Base-by-base conservation (phyloP, 2,329 filamentous ascomycete genomes). In the Zasmidium angulare region DNA sequence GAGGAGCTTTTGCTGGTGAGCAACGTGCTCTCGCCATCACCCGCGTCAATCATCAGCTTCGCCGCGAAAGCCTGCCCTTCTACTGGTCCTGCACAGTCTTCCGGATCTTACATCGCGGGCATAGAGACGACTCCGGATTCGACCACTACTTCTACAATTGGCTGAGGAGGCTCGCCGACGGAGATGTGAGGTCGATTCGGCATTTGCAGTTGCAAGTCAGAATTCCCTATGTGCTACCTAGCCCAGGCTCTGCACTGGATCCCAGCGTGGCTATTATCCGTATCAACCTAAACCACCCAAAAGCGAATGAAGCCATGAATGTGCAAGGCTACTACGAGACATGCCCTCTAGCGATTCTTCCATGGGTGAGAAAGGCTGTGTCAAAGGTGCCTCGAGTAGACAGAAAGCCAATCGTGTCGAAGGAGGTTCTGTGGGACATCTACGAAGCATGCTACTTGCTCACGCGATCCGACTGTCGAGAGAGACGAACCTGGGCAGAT, bases 371-470 rank as follows among this genome's bases (percentile, higher is more conserved):
- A 7, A 51, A 47, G 40, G 58, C 52, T 17, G 24, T 52, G 10
- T 23, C 43, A 20, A 56, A 56, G 14, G 31, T 56, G 14, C 51
- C 26, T 6, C 50, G 46, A 14, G 40, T 60, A 19, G 43, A 60
- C 12, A 22, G 36, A 7, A 31, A 50, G 24, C 58, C 53, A 7
- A 2, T 60, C 7, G 49, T 60, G 1, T 36, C 49, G 3, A 1
- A 23, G 11, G 53, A 60, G 22, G 46, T 53, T 20, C 49, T 60
- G 11, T 56, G 58, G 53, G 40, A 56, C 31, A 50, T 56, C 2
- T 56, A 51, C 46, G 48, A 56, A 22, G 49, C 58, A 12, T 46
- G 50, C 48, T 60, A 51, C 53, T 43, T 60, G 36, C 51, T 53
- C 51, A 53, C 26, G n/a, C n/a, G 51, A 11, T 46, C 51, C 20